Evolutionary conservation across 306 rosid genomes (phyloP), one percentile per base, ranked within the genome.

Genomic region (Dalbergia oliveri): DNA sequence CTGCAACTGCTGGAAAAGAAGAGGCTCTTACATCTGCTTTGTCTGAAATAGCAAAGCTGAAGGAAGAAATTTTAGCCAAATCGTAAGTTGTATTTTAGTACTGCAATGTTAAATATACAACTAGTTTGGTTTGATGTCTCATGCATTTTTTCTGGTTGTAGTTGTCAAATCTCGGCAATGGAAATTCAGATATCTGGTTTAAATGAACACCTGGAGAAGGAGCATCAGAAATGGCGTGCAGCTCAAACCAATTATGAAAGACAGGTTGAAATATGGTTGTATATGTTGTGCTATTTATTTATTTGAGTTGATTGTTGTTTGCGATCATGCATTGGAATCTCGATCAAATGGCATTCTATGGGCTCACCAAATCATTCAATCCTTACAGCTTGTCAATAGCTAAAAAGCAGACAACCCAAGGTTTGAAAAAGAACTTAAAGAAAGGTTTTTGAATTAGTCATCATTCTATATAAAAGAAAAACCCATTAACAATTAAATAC

Each of bases 241-340:
- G 88, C 98, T 78, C 99, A 95, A 85, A 84, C 88, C 56, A 95
- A 95, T 87, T 95, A 93, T 13, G 96, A 95, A 85, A 93, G 99
- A 93, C 99, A 95, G 93, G 99, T 95, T 62, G 59, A 53, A 15
- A 69, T 8, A 0, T 19, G n/a, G 15, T 39, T 79, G 66, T 41
- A 49, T 50, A 65, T 26, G 21, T 60, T 33, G 75, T 13, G 14
- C 19, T 75, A 6, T 50, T 35, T 16, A 12, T 78, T 66, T 51
- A 53, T 47, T 51, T 57, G 23, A 44, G 21, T 66, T n/a, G 44
- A 57, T 41, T 81, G 11, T 45, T 56, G 65, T 76, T 9, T 76
- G 77, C 3, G 65, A 9, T 75, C 70, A 26, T 59, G 41, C 12
- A n/a, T 53, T 18, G 41, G 16, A 66, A 68, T 31, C 6, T 12